phyloP scores from a whole-genome alignment of 371 early-diverging fungal genomes.

The Apophysomyces sp. region DNA sequence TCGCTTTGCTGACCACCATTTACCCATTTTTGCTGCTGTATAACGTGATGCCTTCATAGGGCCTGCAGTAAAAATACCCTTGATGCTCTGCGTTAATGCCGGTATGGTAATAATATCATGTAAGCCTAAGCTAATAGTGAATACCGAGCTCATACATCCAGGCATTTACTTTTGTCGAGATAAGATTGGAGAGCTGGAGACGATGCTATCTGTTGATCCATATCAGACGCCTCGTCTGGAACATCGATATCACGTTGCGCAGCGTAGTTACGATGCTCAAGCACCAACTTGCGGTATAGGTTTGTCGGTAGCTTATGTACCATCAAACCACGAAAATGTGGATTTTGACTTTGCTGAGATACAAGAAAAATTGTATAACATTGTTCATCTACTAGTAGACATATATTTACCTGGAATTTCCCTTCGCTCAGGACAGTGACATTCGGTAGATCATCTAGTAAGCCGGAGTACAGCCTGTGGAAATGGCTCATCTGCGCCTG shows the following conservation, averaged over 20 bases:
- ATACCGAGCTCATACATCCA: neutral
- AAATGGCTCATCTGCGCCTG: conserved; percentile 73
- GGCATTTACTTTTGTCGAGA: conserved; percentile 24
- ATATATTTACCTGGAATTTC: conserved; percentile 34
- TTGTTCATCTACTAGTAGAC: neutral
- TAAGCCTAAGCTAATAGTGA: conserved; percentile 7
- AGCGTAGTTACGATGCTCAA: conserved; percentile 19
- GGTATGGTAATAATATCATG: conserved; percentile 52
- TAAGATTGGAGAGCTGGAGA: conserved; percentile 27
- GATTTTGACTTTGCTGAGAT: conserved; percentile 51
- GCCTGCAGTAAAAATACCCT: conserved; percentile 90
- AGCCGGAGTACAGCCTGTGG: conserved; percentile 71
- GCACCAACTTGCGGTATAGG: conserved; percentile 40
- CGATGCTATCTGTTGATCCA: conserved; percentile 33
- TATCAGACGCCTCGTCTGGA: conserved; percentile 22
- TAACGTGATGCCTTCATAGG: conserved; percentile 66
- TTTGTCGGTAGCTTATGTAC: conserved; percentile 59
- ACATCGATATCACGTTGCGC: conserved; percentile 10
- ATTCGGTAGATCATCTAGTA: conserved; percentile 75
- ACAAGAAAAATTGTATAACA: neutral
- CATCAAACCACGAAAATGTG: conserved; percentile 52
- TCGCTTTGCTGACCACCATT: conserved; percentile 53
- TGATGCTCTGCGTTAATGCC: conserved; percentile 85
- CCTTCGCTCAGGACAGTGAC: conserved; percentile 59
- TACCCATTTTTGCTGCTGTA: conserved; percentile 64